Evolutionary conservation across 768 basidiomycete genomes (phyloP), one percentile per base, ranked within the genome.

Genomic region (Leucocoprinus sp.): DNA sequence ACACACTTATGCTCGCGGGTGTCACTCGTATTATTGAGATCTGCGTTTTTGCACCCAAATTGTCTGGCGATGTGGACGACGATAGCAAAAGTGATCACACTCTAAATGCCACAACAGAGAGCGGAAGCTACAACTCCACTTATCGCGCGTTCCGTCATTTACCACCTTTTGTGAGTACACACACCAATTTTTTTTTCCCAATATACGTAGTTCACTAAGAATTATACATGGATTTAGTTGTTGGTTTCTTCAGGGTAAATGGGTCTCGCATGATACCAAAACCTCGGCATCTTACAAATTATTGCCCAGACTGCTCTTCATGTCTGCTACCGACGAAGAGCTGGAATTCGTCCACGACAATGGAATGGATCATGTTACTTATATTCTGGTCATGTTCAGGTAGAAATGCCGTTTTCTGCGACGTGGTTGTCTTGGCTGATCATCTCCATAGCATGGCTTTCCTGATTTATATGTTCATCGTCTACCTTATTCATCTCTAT

Each of bases 321-420:
- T 95, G 79, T 86, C 85, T 11, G 93, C 84, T 0, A 96, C 93
- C 0, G 91, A 97, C 58, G 93, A 97, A 64, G 89, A 95, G 60
- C 66, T 95, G 22, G 55, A 72, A 19, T 85, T 72, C 50, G 76
- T 84, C 3, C 71, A 88, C 51, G 75, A 76, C 9, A 68, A 66
- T 15, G 83, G 75, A 34, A 89, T 95, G 80, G 93, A 95, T 59
- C 89, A 92, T 55, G 91, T 93, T 48, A 92, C 92, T 0, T 95
- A 93, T 55, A 71, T 85, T 28, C 71, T 93, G 14, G 83, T 87
- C 57, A 82, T 91, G 72, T 83, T 81, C 66, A 84, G 84, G 86
- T 84, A 29, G 42, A 24, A 14, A 33, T 18, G 27, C 19, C 19
- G 26, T 15, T 46, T 27, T 35, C 48, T 43, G 17, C 33, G 26